Percentiles rank a stretch among this genome's conserved stretches.
Conservation (phyloP, 768 basidiomycete genomes). For the Termitomyces sp. region DNA sequence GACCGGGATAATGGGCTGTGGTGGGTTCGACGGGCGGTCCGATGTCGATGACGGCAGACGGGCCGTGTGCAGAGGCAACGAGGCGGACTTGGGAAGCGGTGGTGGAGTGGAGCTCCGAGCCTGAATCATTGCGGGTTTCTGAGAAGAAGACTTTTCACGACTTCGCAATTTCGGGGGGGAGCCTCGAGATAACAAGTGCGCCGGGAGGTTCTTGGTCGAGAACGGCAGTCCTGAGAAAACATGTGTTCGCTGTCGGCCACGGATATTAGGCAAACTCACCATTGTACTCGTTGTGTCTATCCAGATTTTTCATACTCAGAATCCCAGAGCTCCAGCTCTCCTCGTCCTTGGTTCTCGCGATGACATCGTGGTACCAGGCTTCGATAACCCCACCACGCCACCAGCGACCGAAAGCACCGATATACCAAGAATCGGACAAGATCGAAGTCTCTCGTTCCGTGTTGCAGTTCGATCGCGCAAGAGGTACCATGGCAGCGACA, state of each 20-base stretch:
- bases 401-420: constrained; percentile 90
- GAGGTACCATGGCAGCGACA: constrained; percentile 70
- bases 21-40: constrained; percentile 23
- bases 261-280: constrained; percentile 34
- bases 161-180: constrained; percentile 54
- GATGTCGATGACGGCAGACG: constrained; percentile 29
- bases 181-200: constrained; percentile 28
- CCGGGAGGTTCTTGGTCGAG: constrained; percentile 23
- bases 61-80: constrained; percentile 68
- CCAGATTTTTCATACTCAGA: constrained; percentile 66
- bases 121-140: constrained; percentile 28
- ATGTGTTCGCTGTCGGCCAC: constrained; percentile 2
- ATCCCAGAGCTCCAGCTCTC: constrained; percentile 78
- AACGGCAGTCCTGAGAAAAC: constrained; percentile 40
- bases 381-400: constrained; percentile 82
- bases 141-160: constrained; percentile 47
- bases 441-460: constrained; percentile 41
- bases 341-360: constrained; percentile 57
- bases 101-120: constrained; percentile 72
- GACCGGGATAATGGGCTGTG: constrained; percentile 18
- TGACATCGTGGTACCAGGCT: constrained; percentile 70
- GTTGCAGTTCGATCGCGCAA: constrained; percentile 32
- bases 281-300: constrained; percentile 60
- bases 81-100: constrained; percentile 77
- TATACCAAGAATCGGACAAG: constrained; percentile 78